Base-by-base conservation (phyloP, 2,329 filamentous ascomycete genomes). In the Waltergamsia citrina region DNA sequence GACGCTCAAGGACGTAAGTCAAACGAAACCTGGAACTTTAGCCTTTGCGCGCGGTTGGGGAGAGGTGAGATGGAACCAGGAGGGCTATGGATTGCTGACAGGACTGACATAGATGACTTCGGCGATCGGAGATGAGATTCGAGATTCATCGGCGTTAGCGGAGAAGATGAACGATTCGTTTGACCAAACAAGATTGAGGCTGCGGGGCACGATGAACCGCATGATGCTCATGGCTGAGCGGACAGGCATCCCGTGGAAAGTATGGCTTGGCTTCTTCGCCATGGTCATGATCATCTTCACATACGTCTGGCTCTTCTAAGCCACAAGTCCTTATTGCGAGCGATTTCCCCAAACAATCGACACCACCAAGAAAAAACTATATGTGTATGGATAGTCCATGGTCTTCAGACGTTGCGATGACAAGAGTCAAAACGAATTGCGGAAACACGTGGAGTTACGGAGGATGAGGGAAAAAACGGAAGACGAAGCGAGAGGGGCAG, bases 131-230 rank as follows among this genome's bases (percentile, higher is more conserved):
- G 85, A 93, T 52, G 92, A 96, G 60, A 96, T 96, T 50, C 77
- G 90, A 46, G 85, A 94, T 42, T 92, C 84, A 11, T 85, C 85
- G 3, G 80, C 85, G 3, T 71, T 96, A 4, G 84, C 87, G 3
- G 86, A 95, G 48, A 90, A 87, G 61, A 94, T 98, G 81, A 96
- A 96, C 58, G 85, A 94, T 51, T 74, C 78, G 5, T 98, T 96
- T 53, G 90, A 96, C 54, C 78, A 74, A 48, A 93, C 90, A 34
- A 69, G 88, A 22, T 62, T 87, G 34, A 75, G 84, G 42, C 65
- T 98, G 41, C 74, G 80, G 29, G 87, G 90, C 35, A 96, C 93
- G 14, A 96, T 98, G 92, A 94, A 86, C 54, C 71, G 88, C 38
- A 98, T 98, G 92, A 62, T 96, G 44, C 55, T 90, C 35, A 98